A percentile compares a stretch with the other conserved stretches of the same genome.
phyloP scores from a whole-genome alignment of 108 stramenopile species.

The Mayamaea pseudoterrestris region DNA sequence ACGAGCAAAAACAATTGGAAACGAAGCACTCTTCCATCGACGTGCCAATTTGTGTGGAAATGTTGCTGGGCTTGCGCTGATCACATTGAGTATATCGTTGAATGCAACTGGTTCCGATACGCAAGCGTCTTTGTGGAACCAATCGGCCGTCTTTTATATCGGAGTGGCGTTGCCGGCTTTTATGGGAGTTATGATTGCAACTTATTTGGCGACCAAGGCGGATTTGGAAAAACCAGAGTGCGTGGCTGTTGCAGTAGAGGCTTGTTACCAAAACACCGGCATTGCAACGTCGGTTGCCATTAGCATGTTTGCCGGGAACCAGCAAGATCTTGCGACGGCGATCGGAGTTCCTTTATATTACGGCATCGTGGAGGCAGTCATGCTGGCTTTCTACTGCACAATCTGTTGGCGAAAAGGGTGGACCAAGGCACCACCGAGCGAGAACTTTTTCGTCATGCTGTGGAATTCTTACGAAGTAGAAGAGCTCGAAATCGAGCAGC shows the following conservation, averaged over 20 bases:
- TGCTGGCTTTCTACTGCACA: slow-evolving; percentile 39
- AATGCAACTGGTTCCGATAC: slow-evolving; percentile 33
- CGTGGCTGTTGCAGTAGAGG: slow-evolving; percentile 72
- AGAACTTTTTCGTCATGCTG: slow-evolving; percentile 25
- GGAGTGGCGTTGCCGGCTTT: slow-evolving; percentile 59
- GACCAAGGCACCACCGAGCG: slow-evolving; percentile 59
- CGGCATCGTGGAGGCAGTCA: slow-evolving; percentile 36
- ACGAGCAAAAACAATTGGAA: slow-evolving; percentile 1
- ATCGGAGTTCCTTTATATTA: slow-evolving; percentile 62
- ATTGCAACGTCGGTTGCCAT: slow-evolving; percentile 61
- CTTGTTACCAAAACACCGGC: slow-evolving; percentile 82
- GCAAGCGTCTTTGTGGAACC: slow-evolving; percentile 52
- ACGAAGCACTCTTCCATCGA: slow-evolving; percentile 34
- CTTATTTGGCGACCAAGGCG: slow-evolving; percentile 37
- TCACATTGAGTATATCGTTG: slow-evolving; percentile 49
- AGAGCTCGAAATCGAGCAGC: no score
- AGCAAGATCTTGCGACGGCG: slow-evolving; percentile 27
- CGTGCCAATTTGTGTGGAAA: slow-evolving; percentile 62
- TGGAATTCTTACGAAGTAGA: slow-evolving; percentile 35
- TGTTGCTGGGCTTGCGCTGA: slow-evolving; percentile 55
- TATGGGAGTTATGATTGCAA: slow-evolving; percentile 45
- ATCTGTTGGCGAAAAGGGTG: slow-evolving; percentile 39
- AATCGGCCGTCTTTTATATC: slow-evolving; percentile 55
- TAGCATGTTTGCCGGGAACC: slow-evolving; percentile 35
- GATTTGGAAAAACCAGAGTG: slow-evolving; percentile 73